Evolutionary conservation across 495 filamentous ascomycete genomes (phyloP), one percentile per base, ranked within the genome.

Genomic region (Thozetella sp.): DNA sequence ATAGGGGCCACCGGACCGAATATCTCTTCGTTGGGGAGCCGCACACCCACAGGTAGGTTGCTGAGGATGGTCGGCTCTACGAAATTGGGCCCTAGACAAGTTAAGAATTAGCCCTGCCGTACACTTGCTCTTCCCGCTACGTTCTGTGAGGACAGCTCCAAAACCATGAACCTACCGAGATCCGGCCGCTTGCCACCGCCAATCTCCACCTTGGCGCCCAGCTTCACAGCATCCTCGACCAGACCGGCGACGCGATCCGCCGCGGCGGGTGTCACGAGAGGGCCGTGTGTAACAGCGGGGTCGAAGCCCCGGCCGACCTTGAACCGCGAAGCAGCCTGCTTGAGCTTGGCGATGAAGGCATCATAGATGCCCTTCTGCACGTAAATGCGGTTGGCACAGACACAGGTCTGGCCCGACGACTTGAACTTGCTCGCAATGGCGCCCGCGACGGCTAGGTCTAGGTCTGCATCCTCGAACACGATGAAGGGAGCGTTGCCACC

Each of bases 401-500:
- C 92, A 67, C 93, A 97, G 0, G 93, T 97, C 75, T 97, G 93
- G 12, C 93, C 93, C 0, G 90, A 93, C 45, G 86, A 88, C 25
- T 92, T 85, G 85, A 96, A 97, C 73, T 97, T 97, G 67, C 81
- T 88, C 23, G 85, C 71, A 50, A 96, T 80, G 10, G 90, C 90
- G 9, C 90, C 93, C 0, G 83, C 78, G 4, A 96, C 89, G 3
- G 93, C 93, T 0, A 76, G 73, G 57, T 92, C 90, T 34, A 97
- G 72, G 67, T 97, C 90, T 26, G 93, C 90, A 66, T 97, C 93
- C 56, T 96, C 90, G 63, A 97, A 97, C n/a, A 97, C 91, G 56
- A 97, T 96, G 76, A 97, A 96, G 1, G 93, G 93, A 0, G 92
- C 90, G 70, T 97, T 97, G 22, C 93, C 93, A 51, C 93, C 93